Evolutionary conservation across 2,329 filamentous ascomycete species (phyloP).

Genomic region (Penicillium polonicum): DNA sequence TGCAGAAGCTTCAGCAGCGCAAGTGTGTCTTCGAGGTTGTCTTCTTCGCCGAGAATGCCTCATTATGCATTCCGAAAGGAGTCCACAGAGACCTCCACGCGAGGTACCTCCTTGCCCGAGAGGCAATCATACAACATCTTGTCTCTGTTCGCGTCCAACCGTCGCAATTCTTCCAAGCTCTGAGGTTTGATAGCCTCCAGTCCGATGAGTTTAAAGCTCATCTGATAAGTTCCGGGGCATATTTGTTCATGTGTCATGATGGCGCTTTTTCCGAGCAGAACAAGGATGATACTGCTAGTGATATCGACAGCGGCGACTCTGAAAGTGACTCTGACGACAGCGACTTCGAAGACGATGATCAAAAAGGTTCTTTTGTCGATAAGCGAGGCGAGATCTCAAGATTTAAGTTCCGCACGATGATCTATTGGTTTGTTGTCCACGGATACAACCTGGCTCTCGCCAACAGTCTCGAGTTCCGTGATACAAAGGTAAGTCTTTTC

Average conservation of each 20-base stretch:
- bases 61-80: constrained; percentile 55
- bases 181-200: constrained; percentile 15
- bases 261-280: constrained; percentile 40
- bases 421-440: constrained; percentile 55
- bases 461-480: constrained; percentile 61
- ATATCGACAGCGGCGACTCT: background rate
- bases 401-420: constrained; percentile 48
- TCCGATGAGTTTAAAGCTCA: constrained; percentile 57
- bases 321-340: background rate
- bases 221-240: constrained; percentile 53
- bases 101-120: constrained; percentile 63
- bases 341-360: background rate
- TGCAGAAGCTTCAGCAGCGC: constrained; percentile 59
- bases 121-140: constrained; percentile 65
- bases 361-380: background rate
- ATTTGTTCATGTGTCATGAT: constrained; percentile 70
- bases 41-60: constrained; percentile 59
- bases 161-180: constrained; percentile 37
- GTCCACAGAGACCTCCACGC: constrained; percentile 33
- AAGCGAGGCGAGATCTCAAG: constrained; percentile 13
- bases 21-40: constrained; percentile 70
- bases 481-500: constrained; percentile 56
- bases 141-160: constrained; percentile 42
- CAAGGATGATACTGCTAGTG: background rate
- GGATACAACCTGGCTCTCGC: constrained; percentile 64